A percentile compares a stretch with the other conserved stretches of the same genome.
phyloP scores from a whole-genome alignment of 1,284 basidiomycete genomes.

The Trichosporon sp. region DNA sequence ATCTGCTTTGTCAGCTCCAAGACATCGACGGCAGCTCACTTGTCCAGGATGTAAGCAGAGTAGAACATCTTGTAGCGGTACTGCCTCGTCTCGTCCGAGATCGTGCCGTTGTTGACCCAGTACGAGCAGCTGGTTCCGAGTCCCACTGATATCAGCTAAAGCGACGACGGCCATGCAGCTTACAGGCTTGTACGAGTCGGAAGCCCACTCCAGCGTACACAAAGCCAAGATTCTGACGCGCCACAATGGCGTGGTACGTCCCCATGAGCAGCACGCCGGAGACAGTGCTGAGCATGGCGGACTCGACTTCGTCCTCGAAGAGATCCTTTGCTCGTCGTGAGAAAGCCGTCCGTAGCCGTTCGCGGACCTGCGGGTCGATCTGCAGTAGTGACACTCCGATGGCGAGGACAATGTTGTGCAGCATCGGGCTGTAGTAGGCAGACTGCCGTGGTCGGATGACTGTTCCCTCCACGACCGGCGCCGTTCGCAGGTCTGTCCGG shows the following conservation, averaged over 20 bases:
- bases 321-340: slow-evolving; percentile 23
- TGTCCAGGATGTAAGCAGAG: slow-evolving; percentile 26
- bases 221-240: slow-evolving; percentile 27
- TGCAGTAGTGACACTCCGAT: slow-evolving; percentile 17
- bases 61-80: slow-evolving; percentile 29
- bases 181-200: slow-evolving; percentile 21
- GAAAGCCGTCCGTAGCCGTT: slow-evolving; percentile 18
- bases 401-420: slow-evolving; percentile 71
- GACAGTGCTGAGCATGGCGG: slow-evolving; percentile 31
- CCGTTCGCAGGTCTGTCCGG: slow-evolving; percentile 12
- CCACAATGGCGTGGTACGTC: slow-evolving; percentile 23
- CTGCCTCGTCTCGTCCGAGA: slow-evolving; percentile 24
- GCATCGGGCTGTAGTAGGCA: slow-evolving; percentile 39
- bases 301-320: slow-evolving; percentile 32
- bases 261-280: slow-evolving; percentile 34
- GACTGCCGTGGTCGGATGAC: slow-evolving; percentile 18
- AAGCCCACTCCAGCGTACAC: slow-evolving; percentile 23
- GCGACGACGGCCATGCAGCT: neutral
- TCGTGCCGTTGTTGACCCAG: slow-evolving; percentile 28
- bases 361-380: slow-evolving; percentile 5
- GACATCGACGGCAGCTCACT: slow-evolving; percentile 10
- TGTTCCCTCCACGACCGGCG: slow-evolving; percentile 6
- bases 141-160: slow-evolving; percentile 21
- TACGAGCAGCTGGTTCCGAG: slow-evolving; percentile 30
- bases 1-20: neutral